These are phyloP conservation scores for Saccharomyces hybrid DNA, from an alignment of 1,139 yeast genomes.

Conservation along the genomic window DNA sequence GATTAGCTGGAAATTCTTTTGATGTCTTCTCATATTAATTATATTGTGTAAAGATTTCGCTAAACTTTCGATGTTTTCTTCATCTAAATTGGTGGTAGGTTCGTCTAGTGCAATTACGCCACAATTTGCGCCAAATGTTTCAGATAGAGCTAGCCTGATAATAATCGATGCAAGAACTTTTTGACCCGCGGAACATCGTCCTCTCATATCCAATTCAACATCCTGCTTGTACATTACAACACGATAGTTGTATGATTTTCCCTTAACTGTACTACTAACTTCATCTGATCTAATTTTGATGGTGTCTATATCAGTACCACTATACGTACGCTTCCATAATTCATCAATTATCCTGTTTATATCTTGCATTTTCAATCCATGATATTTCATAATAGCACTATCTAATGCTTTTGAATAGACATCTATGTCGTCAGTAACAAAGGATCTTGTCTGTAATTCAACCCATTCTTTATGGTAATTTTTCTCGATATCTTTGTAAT, in stretches of 20 bases:
- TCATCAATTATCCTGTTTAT: constrained; percentile 83
- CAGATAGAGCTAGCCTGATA: constrained; percentile 86
- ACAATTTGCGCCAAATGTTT: constrained; percentile 90
- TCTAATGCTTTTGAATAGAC: constrained; percentile 83
- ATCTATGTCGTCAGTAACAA: constrained; percentile 77
- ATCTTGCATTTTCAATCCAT: constrained; percentile 84
- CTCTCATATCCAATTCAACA: constrained; percentile 93
- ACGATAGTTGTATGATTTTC: constrained; percentile 78
- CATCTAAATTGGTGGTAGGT: constrained; percentile 93
- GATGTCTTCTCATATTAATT: constrained; percentile 65
- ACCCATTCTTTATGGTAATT: constrained; percentile 66
- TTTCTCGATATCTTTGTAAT: constrained; percentile 59
- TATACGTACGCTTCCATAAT: constrained; percentile 88
- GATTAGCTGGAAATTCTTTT: constrained; percentile 84
- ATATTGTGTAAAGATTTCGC: constrained; percentile 74
- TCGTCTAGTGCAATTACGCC: constrained; percentile 96
- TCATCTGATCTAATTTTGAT: constrained; percentile 80
- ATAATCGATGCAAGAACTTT: constrained; percentile 89
- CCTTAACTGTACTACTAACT: constrained; percentile 45
- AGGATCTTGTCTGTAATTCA: constrained; percentile 63
- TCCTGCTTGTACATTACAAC: constrained; percentile 94
- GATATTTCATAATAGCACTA: constrained; percentile 89
- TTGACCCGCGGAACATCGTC: constrained; percentile 97
- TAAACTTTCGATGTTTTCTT: constrained; percentile 78
- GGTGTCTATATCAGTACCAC: constrained; percentile 91